Conservation (phyloP, 139 green algal species). For the Picochlorum sp. region DNA sequence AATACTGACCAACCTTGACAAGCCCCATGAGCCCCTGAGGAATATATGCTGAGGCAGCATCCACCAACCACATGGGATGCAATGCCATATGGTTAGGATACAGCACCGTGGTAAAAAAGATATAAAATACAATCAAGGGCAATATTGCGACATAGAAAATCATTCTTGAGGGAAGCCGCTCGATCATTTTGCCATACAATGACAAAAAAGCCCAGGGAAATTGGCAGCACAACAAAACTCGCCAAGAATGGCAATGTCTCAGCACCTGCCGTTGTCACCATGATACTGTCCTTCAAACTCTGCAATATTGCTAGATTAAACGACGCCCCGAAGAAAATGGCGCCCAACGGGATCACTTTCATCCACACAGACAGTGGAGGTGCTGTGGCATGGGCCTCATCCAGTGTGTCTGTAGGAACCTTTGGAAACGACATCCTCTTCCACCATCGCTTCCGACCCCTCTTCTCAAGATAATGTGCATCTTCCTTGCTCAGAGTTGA, state of each 20-base stretch:
- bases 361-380: conserved; percentile 43
- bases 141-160: conserved; percentile 62
- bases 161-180: conserved; percentile 34
- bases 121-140: conserved; percentile 62
- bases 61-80: conserved; percentile 54
- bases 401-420: conserved; percentile 4
- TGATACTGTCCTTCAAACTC: conserved; percentile 70
- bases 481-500: conserved; percentile 27
- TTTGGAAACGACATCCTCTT: conserved; percentile 14
- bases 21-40: conserved; percentile 57
- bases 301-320: conserved; percentile 77
- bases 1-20: conserved; percentile 64
- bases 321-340: conserved; percentile 68
- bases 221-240: conserved; percentile 64
- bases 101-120: conserved; percentile 58
- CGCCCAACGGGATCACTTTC: conserved; percentile 59
- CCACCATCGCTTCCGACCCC: conserved; percentile 44
- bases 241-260: conserved; percentile 77
- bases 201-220: conserved; percentile 66
- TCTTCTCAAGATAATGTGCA: conserved; percentile 40
- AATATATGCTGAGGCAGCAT: conserved; percentile 24
- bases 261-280: conserved; percentile 66
- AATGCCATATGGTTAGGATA: conserved; percentile 58
- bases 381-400: conserved; percentile 18
- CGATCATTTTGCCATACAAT: conserved; percentile 36